Base-by-base conservation (phyloP, 2,329 filamentous ascomycete genomes). In the Xylaria polymorpha region DNA sequence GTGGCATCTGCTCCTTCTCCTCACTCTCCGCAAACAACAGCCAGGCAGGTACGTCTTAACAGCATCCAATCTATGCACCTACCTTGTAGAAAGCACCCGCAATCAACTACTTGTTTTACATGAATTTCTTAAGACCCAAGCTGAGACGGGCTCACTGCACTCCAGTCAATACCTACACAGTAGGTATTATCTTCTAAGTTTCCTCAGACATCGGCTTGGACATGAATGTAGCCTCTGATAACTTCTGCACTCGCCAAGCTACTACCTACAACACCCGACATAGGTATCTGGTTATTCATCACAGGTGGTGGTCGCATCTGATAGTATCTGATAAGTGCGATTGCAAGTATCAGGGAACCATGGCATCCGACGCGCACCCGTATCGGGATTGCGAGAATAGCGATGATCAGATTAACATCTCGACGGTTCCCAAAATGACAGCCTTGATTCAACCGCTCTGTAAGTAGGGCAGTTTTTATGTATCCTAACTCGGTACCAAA, bases 321-420 rank as follows among this genome's bases (percentile, higher is more conserved):
- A 22, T 22, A 35, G 1, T 14, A 37, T 22, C 15, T 15, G 53
- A 22, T 35, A 57, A 41, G n/a, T 55, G 51, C 51, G 4, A 14
- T 12, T 39, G 53, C 18, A 22, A 41, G 3, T 58, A n/a, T 18
- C 18, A 44, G 18, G 1, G 15, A 43, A 43, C 20, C 8, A 70
- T 67, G 70, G 58, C 57, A 39, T 35, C 57, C 14, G 6, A 66
- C 22, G 9, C 41, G 8, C 60, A 18, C 48, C 1, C 15, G 3
- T 65, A 29, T 29, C 62, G 66, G 69, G 61, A 66, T 35, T 1
- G 48, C 9, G 55, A 61, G 1, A 37, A 64, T 29, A 67, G 64
- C 41, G 61, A 71, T 14, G 53, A 66, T 15, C 67, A 71, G 1
- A 63, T 68, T 9, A 35, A 63, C 18, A 50, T 61, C 44, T 67